Conservation (phyloP, 768 basidiomycete species). For the Cystobasidium onofrii region DNA sequence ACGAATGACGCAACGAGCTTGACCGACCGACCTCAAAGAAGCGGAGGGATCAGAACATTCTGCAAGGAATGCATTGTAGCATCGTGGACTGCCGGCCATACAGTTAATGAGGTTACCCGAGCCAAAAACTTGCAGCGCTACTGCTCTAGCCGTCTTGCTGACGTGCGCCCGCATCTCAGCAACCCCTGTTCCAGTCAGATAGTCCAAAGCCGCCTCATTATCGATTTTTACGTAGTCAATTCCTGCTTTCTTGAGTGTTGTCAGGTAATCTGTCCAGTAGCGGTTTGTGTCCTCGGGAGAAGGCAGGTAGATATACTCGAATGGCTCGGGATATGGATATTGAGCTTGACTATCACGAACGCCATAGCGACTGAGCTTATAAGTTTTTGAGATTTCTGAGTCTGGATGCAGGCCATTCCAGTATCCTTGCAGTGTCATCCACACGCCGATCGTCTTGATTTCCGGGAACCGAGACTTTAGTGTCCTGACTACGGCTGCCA, state of each 20-base stretch:
- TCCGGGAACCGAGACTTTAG: conserved; percentile 32
- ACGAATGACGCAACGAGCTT: background rate
- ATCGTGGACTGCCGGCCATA: conserved; percentile 37
- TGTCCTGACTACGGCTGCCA: conserved; percentile 3
- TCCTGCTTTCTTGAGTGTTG: conserved; percentile 32
- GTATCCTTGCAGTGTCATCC: conserved; percentile 38
- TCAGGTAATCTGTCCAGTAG: conserved; percentile 37
- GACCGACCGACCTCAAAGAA: background rate
- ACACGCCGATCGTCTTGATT: conserved; percentile 38
- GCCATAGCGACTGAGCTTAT: conserved; percentile 19
- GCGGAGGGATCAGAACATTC: background rate
- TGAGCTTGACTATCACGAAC: background rate
- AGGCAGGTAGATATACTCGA: conserved; percentile 23
- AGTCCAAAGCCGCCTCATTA: conserved; percentile 37
- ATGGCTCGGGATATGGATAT: background rate
- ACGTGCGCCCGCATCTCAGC: conserved; percentile 20
- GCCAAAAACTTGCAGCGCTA: conserved; percentile 32
- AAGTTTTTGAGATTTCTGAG: conserved; percentile 6
- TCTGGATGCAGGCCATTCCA: conserved; percentile 38
- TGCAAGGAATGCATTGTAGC: conserved; percentile 23
- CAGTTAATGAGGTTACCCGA: conserved; percentile 32
- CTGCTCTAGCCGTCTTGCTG: background rate
- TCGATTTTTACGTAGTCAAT: conserved; percentile 41
- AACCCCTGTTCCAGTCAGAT: conserved; percentile 11
- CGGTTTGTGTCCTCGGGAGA: background rate